Conservation (phyloP, 1,284 basidiomycete genomes). For the Sporisorium graminicola region DNA sequence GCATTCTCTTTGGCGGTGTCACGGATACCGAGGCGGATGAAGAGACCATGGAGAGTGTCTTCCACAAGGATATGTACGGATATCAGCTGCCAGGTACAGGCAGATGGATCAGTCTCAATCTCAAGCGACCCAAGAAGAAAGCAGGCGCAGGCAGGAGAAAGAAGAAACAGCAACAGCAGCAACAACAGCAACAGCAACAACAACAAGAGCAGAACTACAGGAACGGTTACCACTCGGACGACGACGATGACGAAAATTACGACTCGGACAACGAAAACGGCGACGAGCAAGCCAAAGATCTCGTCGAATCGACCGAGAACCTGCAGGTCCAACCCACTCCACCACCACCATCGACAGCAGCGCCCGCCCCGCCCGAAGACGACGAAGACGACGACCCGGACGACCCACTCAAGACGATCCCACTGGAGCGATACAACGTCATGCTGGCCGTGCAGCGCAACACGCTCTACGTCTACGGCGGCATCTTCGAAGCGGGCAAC, state of each 20-base stretch:
- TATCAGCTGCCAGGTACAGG: conserved; percentile 85
- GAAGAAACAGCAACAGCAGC: conserved; percentile 72
- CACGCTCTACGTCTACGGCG: conserved; percentile 72
- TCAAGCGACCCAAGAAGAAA: conserved; percentile 74
- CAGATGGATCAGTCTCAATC: conserved; percentile 81
- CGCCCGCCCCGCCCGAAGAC: conserved; percentile 60
- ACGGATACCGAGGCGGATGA: conserved; percentile 89
- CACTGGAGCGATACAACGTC: conserved; percentile 86
- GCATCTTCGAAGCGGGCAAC: conserved; percentile 65
- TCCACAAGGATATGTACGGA: conserved; percentile 71
- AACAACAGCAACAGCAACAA: conserved; percentile 27
- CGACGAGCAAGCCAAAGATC: conserved; percentile 38
- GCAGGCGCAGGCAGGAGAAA: conserved; percentile 72
- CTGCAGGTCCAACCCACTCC: conserved; percentile 28
- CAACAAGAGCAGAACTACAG: conserved; percentile 35
- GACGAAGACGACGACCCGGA: conserved; percentile 74
- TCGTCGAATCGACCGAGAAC: conserved; percentile 27
- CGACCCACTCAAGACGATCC: conserved; percentile 79
- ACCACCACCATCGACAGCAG: conserved; percentile 8
- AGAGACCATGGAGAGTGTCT: conserved; percentile 78
- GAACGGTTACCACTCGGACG: conserved; percentile 40
- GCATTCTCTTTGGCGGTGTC: conserved; percentile 90
- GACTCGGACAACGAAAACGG: conserved; percentile 42
- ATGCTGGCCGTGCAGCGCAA: conserved; percentile 90
- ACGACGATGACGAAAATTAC: conserved; percentile 42